Evolutionary conservation across 73 alveolate genomes (phyloP).

Genomic region (Tetrahymena thermophila): DNA sequence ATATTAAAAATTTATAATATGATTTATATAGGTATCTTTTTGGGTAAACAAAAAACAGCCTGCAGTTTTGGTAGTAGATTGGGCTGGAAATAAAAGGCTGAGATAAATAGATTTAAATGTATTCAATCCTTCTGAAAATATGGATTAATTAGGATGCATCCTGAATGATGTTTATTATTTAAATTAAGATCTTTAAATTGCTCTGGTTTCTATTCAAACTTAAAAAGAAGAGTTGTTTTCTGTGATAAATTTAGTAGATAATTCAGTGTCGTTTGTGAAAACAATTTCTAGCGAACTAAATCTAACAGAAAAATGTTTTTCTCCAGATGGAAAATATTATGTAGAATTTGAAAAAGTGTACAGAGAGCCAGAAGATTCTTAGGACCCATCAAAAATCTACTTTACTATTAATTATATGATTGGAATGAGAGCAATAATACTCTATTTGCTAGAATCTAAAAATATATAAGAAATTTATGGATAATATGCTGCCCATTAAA

Average conservation of each 20-base stretch:
- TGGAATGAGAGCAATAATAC: neutral
- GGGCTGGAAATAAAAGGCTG: neutral
- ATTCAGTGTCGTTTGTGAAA: neutral
- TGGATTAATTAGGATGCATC: neutral
- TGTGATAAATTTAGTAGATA: neutral
- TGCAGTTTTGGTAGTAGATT: neutral
- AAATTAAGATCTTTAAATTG: neutral
- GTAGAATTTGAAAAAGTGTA: neutral
- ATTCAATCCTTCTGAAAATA: neutral
- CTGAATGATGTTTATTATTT: neutral
- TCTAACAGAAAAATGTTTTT: neutral
- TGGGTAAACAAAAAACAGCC: neutral
- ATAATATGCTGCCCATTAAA: neutral
- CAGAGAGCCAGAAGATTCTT: neutral
- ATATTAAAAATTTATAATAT: neutral
- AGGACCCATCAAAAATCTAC: neutral
- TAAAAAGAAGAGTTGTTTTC: neutral
- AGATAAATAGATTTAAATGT: neutral
- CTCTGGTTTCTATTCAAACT: neutral
- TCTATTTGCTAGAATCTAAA: neutral
- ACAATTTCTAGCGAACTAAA: neutral
- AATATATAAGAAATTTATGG: neutral
- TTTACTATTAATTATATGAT: neutral
- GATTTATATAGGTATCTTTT: neutral
- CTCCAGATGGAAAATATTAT: neutral